A percentile compares a stretch with the other conserved stretches of the same genome.
These are phyloP conservation scores for Cetraspora pellucida DNA, from an alignment of 192 early-diverging fungal genomes.

Conservation along the genomic window DNA sequence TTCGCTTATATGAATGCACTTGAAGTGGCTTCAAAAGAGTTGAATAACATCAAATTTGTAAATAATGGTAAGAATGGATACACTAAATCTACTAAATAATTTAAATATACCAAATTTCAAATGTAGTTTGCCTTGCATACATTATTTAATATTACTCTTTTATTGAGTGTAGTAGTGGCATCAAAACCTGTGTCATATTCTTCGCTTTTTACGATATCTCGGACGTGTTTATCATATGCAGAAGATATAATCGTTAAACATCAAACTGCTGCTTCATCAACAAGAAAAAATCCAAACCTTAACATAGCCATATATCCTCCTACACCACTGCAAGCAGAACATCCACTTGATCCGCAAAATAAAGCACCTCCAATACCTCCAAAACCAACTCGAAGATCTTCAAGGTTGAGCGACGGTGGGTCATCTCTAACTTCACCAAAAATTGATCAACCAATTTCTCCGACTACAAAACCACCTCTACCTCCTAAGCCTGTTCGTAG, in stretches of 20 bases:
- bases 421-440: constrained; percentile 25
- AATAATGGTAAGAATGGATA: constrained; percentile 51
- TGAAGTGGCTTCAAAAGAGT: constrained; percentile 46
- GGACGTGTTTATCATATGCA: constrained; percentile 47
- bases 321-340: constrained; percentile 39
- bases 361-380: constrained; percentile 51
- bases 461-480: constrained; percentile 53
- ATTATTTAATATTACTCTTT: background rate
- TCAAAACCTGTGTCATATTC: constrained; percentile 44
- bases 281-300: constrained; percentile 38
- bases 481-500: constrained; percentile 58
- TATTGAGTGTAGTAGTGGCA: constrained; percentile 35
- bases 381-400: constrained; percentile 48
- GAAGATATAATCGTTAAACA: constrained; percentile 52
- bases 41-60: constrained; percentile 59
- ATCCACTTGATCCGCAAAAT: constrained; percentile 22
- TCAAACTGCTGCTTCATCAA: constrained; percentile 37
- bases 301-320: constrained; percentile 39
- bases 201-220: constrained; percentile 45
- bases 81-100: too few relatives aligned
- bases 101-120: too few relatives aligned
- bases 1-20: constrained; percentile 47
- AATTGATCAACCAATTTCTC: constrained; percentile 38
- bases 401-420: background rate
- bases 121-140: too few relatives aligned